Evolutionary conservation across 179 eudicot genomes (phyloP), one percentile per base, ranked within the genome.

Genomic region (Vitellaria paradoxa): DNA sequence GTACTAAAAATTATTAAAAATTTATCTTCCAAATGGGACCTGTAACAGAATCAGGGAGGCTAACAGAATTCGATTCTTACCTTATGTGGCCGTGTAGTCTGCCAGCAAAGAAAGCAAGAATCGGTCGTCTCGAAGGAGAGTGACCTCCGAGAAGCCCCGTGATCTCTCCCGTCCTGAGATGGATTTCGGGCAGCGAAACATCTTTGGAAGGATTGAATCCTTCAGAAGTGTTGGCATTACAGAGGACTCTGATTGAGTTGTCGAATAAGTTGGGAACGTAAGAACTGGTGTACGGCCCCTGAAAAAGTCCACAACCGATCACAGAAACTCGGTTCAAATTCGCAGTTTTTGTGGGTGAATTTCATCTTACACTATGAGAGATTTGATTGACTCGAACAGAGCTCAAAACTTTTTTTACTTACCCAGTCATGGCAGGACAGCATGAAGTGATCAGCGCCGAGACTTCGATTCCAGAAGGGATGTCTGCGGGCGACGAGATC

Each of bases 201-300:
- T 87, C 90, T 61, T 77, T 87, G 21, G 76, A 47, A 3, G 86
- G 88, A 49, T 85, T 79, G 76, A 87, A 87, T 12, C 88, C 87
- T 78, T 87, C 87, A 7, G 84, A 79, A 7, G 82, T 79, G 72
- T 87, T 87, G 68, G 90, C 88, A 55, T 87, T 87, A 81, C 90
- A 87, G 13, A 87, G 74, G 7, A 79, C 90, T 77, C 89, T 76
- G 7, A 88, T 86, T 21, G 86, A 79, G 63, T 86, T 88, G 60
- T 80, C 75, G 85, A 70, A 85, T 9, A 85, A 75, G 59, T 85
- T n/a, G 1, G 88, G 88, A 1, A 76, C 85, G 15, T 81, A 67
- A 1, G 76, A 75, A 20, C 82, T 66, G 17, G 82, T 67, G 70
- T 55, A 56, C 17, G 88, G 85, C 50, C 82, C 84, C 85, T 82